A percentile compares a stretch with the other conserved stretches of the same genome.
Evolutionary conservation across 23 red algal genomes (phyloP).

Genomic region (Pyropia yezoensis): DNA sequence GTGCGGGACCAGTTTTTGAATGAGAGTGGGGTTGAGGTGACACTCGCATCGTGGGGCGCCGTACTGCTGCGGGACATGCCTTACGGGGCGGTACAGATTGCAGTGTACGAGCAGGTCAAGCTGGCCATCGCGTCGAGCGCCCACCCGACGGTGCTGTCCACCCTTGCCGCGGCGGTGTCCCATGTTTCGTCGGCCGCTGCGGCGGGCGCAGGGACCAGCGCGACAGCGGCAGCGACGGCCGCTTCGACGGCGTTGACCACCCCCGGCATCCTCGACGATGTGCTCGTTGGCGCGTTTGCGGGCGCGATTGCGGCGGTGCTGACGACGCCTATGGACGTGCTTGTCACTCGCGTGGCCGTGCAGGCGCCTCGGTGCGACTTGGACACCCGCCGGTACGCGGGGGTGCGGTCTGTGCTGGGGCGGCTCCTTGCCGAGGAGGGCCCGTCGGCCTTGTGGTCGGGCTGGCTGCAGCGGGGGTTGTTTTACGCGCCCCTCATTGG

Average conservation of each 20-base stretch:
- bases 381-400: slow-evolving; percentile 23
- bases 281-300: slow-evolving; percentile 45
- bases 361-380: slow-evolving; percentile 48
- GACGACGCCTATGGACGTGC: slow-evolving; percentile 74
- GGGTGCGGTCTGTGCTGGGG: slow-evolving; percentile 1
- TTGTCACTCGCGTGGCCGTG: slow-evolving; percentile 46
- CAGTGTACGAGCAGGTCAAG: slow-evolving; percentile 38
- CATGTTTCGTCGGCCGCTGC: too few relatives aligned
- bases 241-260: neutral
- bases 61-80: slow-evolving; percentile 50
- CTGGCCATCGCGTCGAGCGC: neutral
- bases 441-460: slow-evolving; percentile 20
- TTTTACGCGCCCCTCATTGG: slow-evolving; percentile 71
- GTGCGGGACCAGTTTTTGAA: slow-evolving; percentile 30
- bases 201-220: too few relatives aligned
- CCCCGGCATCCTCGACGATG: slow-evolving; percentile 2
- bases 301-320: slow-evolving; percentile 56
- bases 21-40: slow-evolving; percentile 4
- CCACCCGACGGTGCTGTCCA: neutral
- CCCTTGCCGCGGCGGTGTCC: neutral
- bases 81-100: slow-evolving; percentile 66
- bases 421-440: slow-evolving; percentile 30
- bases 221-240: neutral
- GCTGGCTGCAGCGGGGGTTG: slow-evolving; percentile 26
- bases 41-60: slow-evolving; percentile 24